Evolutionary conservation across 2,329 filamentous ascomycete genomes (phyloP).

Genomic region (Fusarium incarnatum): DNA sequence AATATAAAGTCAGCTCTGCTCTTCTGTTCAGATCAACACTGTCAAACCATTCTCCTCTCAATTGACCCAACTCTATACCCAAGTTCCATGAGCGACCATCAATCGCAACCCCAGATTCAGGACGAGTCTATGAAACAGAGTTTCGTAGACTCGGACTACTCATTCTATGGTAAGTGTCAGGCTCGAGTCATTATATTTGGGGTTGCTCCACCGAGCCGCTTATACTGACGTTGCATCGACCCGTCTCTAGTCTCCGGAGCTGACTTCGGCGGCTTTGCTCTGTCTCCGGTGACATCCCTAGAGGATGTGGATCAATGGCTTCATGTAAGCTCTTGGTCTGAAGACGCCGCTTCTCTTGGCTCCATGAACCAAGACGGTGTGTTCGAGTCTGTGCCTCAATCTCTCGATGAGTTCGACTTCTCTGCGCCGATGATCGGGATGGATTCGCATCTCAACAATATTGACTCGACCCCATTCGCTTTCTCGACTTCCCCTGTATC

Average conservation of each 20-base stretch:
- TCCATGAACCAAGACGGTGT: slow-evolving; percentile 1
- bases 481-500: neutral
- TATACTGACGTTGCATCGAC: slow-evolving; percentile 16
- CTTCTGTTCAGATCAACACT: neutral
- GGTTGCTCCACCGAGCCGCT: slow-evolving; percentile 9
- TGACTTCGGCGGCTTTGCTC: slow-evolving; percentile 13
- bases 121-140: slow-evolving; percentile 30
- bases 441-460: neutral
- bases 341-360: slow-evolving; percentile 11
- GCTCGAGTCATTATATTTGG: slow-evolving; percentile 23
- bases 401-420: neutral
- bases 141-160: slow-evolving; percentile 35
- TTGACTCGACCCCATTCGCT: neutral
- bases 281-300: neutral
- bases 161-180: slow-evolving; percentile 25
- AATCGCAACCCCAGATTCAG: slow-evolving; percentile 5
- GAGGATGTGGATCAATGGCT: slow-evolving; percentile 21
- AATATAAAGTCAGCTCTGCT: slow-evolving; percentile 21
- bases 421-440: neutral
- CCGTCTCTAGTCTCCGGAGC: slow-evolving; percentile 7
- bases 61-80: neutral
- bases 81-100: slow-evolving; percentile 25
- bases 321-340: neutral
- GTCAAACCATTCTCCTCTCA: slow-evolving; percentile 2
- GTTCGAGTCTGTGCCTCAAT: neutral